Evolutionary conservation across 202 grass and related monocot species (phyloP).

Genomic region (Carex sylvatica): DNA sequence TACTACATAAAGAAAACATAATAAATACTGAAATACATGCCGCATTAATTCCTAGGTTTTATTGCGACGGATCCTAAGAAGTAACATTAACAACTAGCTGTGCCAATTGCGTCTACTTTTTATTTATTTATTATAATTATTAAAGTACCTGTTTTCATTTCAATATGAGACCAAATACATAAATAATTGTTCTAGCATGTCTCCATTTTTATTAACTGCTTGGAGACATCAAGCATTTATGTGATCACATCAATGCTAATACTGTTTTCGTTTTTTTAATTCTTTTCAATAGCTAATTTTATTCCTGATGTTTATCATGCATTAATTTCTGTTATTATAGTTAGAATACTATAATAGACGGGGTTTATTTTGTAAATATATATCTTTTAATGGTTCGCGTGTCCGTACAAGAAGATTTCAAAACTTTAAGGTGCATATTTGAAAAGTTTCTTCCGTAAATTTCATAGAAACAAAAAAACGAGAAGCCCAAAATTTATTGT

Average conservation of each 20-base stretch:
- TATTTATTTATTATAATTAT: too few species aligned
- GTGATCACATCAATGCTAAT: background rate
- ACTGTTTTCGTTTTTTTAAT: background rate
- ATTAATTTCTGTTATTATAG: background rate
- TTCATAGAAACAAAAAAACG: constrained; percentile 10
- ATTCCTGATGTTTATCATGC: background rate
- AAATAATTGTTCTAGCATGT: background rate
- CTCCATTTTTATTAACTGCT: background rate
- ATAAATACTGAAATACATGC: background rate
- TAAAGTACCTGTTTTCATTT: background rate
- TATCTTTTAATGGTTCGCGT: background rate
- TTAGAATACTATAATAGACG: background rate
- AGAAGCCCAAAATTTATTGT: constrained; percentile 9
- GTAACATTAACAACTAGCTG: background rate
- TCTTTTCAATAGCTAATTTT: background rate
- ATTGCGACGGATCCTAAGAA: background rate
- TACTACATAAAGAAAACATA: background rate
- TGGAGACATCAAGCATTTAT: background rate
- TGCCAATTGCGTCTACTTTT: background rate
- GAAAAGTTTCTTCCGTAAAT: background rate
- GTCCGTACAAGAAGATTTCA: background rate
- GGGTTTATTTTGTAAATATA: background rate
- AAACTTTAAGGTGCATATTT: constrained; percentile 11
- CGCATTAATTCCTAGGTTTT: background rate
- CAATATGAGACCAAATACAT: background rate